Base-by-base conservation (phyloP, 192 early-diverging fungal genomes). In the Coemansia sp. region DNA sequence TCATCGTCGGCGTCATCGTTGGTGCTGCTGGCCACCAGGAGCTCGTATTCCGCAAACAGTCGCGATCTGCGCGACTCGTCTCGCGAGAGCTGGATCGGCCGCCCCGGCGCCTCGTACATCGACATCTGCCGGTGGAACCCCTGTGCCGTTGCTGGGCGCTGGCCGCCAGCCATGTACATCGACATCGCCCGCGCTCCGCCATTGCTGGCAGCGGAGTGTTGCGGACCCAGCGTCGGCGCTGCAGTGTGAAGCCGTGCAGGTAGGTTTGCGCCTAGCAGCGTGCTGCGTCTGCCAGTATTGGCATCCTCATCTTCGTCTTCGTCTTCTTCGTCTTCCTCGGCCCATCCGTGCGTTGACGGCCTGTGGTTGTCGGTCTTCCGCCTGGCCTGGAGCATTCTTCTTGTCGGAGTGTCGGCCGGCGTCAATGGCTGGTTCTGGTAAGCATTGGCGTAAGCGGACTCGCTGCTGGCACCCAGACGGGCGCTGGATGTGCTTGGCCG, bases 11-110 rank as follows among this genome's bases (percentile, higher is more conserved):
- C 71, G 9, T 55, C 70, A 0, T 73, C 74, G 14, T 70, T 71
- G 11, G 68, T 62, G 8, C 69, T 73, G 51, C 22, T 43, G 22
- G 61, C 74, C 4, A 82, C 63, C 58, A 82, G 74, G 37, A 68
- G 69, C 68, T 82, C 74, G 63, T 82, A 82, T 42, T 82, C 79
- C 8, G 74, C 74, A 68, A 82, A 82, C 41, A 82, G 63, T 17
- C 74, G 74, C 42, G 74, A 74, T 3, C 79, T 59, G 22, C 74
- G 74, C 25, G 71, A 38, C 41, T 82, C 79, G 65, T 82, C 79
- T 16, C 79, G 79, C 58, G 79, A 82, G 11, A 82, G 71, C 43
- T 70, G 74, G 38, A 75, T 67, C 10, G 60, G 67, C 16, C 79
- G 70, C 1, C 19, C 38, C 2, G 72, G 57, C 50, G 72, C 57